Percentiles rank a stretch among this genome's conserved stretches.
These are phyloP conservation scores for Pulveroboletus ravenelii DNA, from an alignment of 768 basidiomycete genomes.

Conservation along the genomic window DNA sequence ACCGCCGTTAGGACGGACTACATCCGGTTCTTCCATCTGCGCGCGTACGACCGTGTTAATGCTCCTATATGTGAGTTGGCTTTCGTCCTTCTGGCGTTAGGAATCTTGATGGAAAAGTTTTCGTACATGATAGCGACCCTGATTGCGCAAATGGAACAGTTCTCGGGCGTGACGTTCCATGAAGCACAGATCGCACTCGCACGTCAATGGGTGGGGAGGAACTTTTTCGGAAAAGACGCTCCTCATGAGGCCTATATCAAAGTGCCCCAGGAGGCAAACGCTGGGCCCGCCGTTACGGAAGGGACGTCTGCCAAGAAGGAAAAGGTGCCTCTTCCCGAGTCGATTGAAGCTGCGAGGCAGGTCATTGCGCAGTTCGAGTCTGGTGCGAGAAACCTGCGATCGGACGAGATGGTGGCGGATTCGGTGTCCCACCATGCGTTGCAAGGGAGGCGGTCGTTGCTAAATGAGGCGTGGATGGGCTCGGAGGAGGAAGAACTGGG, in stretches of 20 bases:
- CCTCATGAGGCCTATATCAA: conserved; percentile 57
- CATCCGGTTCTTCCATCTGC: conserved; percentile 89
- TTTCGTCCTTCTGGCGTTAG: conserved; percentile 1
- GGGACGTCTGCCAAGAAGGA: conserved; percentile 52
- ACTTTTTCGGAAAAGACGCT: conserved; percentile 28
- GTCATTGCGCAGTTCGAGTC: conserved; percentile 67
- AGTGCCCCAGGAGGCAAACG: conserved; percentile 45
- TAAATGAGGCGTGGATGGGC: conserved; percentile 84
- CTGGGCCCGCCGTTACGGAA: conserved; percentile 47
- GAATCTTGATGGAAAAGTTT: conserved; percentile 19
- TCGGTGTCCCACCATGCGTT: conserved; percentile 80
- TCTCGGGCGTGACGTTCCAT: conserved; percentile 75
- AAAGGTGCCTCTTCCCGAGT: conserved; percentile 62
- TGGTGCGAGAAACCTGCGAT: conserved; percentile 51
- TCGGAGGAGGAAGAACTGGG: conserved; percentile 76
- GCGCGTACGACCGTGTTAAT: conserved; percentile 88
- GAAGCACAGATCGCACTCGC: conserved; percentile 85
- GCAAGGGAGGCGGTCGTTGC: conserved; percentile 52
- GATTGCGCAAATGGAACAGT: conserved; percentile 67
- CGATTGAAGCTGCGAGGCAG: conserved; percentile 62
- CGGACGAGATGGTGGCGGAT: conserved; percentile 64
- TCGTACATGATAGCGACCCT: conserved; percentile 32
- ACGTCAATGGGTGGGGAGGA: conserved; percentile 64
- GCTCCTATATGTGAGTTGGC: conserved; percentile 52
- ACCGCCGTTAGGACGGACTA: conserved; percentile 57